Percentiles rank a stretch among this genome's conserved stretches.
These are phyloP conservation scores for Fomitopsis palustris DNA, from an alignment of 1,284 basidiomycete genomes.

Conservation along the genomic window DNA sequence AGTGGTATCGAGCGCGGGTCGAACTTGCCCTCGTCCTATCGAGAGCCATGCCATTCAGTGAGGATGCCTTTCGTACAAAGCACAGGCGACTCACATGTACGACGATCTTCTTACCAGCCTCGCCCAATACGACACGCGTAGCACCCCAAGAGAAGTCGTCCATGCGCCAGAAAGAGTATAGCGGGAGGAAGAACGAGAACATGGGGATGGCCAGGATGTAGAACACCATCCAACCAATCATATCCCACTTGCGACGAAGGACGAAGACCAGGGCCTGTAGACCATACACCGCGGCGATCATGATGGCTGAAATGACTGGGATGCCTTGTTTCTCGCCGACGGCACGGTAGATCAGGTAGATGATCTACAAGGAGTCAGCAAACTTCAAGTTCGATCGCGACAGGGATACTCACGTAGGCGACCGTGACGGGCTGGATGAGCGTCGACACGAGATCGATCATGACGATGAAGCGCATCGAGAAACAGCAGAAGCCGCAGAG, in stretches of 20 bases:
- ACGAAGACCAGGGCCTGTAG: conserved; percentile 86
- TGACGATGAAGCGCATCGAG: conserved; percentile 98
- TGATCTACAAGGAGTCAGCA: conserved; percentile 53
- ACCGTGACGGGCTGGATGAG: conserved; percentile 91
- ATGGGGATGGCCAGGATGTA: conserved; percentile 91
- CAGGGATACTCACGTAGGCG: conserved; percentile 71
- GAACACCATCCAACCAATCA: conserved; percentile 97
- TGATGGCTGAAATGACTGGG: conserved; percentile 79
- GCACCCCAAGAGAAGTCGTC: conserved; percentile 99
- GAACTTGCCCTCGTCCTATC: conserved; percentile 93
- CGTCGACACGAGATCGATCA: conserved; percentile 90
- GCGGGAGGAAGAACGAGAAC: conserved; percentile 90
- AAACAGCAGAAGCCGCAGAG: conserved; percentile 98
- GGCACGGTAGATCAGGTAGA: conserved; percentile 82
- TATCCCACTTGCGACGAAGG: conserved; percentile 89
- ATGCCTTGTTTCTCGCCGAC: conserved; percentile 61
- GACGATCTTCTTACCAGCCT: conserved; percentile 92
- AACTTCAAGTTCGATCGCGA: not conserved
- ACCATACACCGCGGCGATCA: conserved; percentile 94
- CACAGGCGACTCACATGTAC: conserved; percentile 70
- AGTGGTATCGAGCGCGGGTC: conserved; percentile 90
- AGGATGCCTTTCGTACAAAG: not conserved
- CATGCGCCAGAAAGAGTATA: conserved; percentile 99
- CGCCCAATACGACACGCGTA: conserved; percentile 91
- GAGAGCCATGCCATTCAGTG: conserved; percentile 8